A percentile compares a stretch with the other conserved stretches of the same genome.
These are phyloP conservation scores for Malassezia caprae DNA, from an alignment of 1,284 basidiomycete species.

Conservation along the genomic window DNA sequence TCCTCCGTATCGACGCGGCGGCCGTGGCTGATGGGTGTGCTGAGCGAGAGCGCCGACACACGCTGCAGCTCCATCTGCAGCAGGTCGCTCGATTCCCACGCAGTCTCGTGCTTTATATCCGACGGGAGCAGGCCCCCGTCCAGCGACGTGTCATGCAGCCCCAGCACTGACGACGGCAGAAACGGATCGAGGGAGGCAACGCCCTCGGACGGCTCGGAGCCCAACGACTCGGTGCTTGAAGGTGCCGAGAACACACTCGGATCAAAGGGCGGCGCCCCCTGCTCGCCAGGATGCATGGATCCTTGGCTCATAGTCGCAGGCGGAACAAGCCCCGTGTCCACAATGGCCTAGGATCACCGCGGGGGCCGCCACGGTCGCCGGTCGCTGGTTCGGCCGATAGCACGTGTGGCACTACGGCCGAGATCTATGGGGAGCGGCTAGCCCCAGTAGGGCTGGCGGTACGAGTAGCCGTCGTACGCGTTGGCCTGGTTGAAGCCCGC, in stretches of 20 bases:
- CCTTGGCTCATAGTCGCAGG: background rate
- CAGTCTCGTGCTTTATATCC: background rate
- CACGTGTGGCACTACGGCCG: background rate
- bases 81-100: background rate
- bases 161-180: slow-evolving; percentile 4
- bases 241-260: background rate
- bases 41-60: slow-evolving; percentile 1
- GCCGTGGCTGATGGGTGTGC: background rate
- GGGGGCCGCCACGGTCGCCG: background rate
- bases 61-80: slow-evolving; percentile 1
- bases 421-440: background rate
- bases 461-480: slow-evolving; percentile 36
- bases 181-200: background rate
- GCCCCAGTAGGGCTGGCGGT: slow-evolving; percentile 44
- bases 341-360: background rate
- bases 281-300: background rate
- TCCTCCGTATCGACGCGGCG: background rate
- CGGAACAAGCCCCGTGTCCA: background rate
- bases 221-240: background rate
- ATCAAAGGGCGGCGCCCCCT: background rate
- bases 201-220: background rate
- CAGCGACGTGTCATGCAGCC: background rate
- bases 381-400: background rate
- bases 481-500: slow-evolving; percentile 40
- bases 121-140: background rate